A percentile compares a stretch with the other conserved stretches of the same genome.
These are phyloP conservation scores for Scytalidium sp. DNA, from an alignment of 2,329 filamentous ascomycete genomes.

Conservation along the genomic window DNA sequence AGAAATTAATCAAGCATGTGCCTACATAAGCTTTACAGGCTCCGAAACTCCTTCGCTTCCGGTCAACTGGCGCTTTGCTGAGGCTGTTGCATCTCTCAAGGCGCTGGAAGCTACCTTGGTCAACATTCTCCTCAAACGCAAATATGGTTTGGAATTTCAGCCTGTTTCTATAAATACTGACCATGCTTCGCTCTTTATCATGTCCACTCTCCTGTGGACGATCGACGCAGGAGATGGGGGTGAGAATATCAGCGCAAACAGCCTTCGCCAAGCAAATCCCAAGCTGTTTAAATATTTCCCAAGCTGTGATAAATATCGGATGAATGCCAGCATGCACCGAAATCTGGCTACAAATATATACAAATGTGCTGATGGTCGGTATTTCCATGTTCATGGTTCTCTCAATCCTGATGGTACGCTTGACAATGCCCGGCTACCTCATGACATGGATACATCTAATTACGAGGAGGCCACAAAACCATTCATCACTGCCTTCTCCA, in stretches of 20 bases:
- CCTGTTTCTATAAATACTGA: constrained; percentile 42
- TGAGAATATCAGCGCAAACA: not conserved
- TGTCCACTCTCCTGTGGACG: constrained; percentile 6
- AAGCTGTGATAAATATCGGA: constrained; percentile 16
- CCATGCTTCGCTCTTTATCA: constrained; percentile 30
- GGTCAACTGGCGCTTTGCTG: constrained; percentile 53
- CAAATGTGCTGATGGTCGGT: constrained; percentile 39
- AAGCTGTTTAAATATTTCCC: constrained; percentile 14
- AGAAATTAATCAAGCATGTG: constrained; percentile 31
- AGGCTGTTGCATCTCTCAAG: constrained; percentile 46
- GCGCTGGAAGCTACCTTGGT: constrained; percentile 44
- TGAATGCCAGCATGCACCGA: constrained; percentile 21
- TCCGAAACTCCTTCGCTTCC: constrained; percentile 41
- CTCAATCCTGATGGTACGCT: constrained; percentile 43
- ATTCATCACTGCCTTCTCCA: constrained; percentile 13
- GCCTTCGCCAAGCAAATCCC: not conserved
- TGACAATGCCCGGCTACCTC: constrained; percentile 29
- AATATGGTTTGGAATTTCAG: constrained; percentile 38
- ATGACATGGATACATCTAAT: constrained; percentile 20
- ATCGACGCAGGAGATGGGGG: not conserved
- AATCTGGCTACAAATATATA: constrained; percentile 41
- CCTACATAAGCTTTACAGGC: constrained; percentile 39
- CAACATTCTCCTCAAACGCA: constrained; percentile 38
- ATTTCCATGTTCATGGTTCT: constrained; percentile 42
- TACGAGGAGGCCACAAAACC: constrained; percentile 27